Evolutionary conservation across 164 flowering plant genomes (phyloP).

Genomic region (Liquidambar formosana): DNA sequence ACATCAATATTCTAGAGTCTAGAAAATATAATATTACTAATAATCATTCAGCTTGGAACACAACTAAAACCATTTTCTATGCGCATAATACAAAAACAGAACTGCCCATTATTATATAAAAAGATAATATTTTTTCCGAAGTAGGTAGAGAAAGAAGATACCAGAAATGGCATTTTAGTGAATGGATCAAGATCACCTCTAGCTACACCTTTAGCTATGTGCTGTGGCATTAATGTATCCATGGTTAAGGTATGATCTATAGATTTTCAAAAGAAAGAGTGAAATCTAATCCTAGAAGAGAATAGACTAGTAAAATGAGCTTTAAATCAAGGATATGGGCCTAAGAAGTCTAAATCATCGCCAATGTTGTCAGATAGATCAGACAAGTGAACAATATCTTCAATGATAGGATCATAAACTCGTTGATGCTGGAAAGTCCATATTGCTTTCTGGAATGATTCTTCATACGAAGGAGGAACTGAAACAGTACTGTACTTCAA

Average conservation of each 20-base stretch:
- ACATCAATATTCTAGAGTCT: too few relatives aligned
- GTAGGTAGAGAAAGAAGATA: constrained; percentile 22
- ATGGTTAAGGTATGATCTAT: constrained; percentile 46
- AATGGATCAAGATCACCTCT: constrained; percentile 86
- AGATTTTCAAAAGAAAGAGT: background rate
- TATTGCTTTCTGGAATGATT: constrained; percentile 84
- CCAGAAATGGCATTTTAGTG: constrained; percentile 79
- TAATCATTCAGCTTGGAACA: too few relatives aligned
- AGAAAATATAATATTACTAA: too few relatives aligned
- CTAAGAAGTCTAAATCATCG: constrained; percentile 79
- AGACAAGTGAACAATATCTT: constrained; percentile 75
- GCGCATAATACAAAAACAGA: background rate
- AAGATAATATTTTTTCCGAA: background rate
- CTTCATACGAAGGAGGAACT: constrained; percentile 83
- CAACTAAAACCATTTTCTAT: too few relatives aligned
- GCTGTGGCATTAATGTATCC: constrained; percentile 57
- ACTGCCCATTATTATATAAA: too few relatives aligned
- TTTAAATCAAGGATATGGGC: constrained; percentile 89
- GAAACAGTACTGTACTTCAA: constrained; percentile 61
- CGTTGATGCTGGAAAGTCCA: constrained; percentile 89
- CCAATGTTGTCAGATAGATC: constrained; percentile 38
- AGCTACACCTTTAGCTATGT: constrained; percentile 82
- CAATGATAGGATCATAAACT: constrained; percentile 72
- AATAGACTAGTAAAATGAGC: background rate
- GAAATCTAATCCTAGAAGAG: background rate